phyloP scores from a whole-genome alignment of 176 grass and related monocot species.

The Cymbopogon citratus region DNA sequence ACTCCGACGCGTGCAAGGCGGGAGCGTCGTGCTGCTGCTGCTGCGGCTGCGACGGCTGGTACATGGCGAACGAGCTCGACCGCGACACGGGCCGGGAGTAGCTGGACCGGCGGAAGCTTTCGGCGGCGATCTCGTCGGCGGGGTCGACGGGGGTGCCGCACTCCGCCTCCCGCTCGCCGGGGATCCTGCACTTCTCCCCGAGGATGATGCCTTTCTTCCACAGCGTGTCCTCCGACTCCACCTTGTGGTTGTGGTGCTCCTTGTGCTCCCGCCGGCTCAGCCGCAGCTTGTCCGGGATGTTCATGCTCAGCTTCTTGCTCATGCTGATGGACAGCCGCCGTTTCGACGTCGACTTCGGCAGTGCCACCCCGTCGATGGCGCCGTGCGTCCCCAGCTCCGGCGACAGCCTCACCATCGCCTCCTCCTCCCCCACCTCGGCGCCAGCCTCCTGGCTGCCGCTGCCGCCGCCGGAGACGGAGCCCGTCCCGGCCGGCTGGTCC shows the following conservation, averaged over 20 bases:
- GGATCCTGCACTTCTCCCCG: slow-evolving; percentile 71
- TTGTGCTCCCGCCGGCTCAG: slow-evolving; percentile 53
- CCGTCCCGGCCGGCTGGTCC: neutral
- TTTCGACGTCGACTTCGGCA: slow-evolving; percentile 39
- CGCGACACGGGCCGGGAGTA: slow-evolving; percentile 55
- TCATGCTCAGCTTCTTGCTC: slow-evolving; percentile 42
- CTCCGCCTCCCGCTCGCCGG: slow-evolving; percentile 64
- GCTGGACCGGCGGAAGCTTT: slow-evolving; percentile 38
- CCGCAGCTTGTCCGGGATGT: slow-evolving; percentile 64
- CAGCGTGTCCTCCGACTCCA: slow-evolving; percentile 54
- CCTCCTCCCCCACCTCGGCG: neutral
- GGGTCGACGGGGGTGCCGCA: slow-evolving; percentile 10
- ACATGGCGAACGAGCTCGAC: slow-evolving; percentile 49
- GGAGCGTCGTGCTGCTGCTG: slow-evolving; percentile 23
- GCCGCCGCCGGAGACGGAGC: slow-evolving; percentile 6
- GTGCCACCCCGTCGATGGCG: slow-evolving; percentile 37
- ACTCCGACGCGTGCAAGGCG: neutral
- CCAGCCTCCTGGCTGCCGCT: neutral
- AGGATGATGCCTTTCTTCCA: slow-evolving; percentile 96
- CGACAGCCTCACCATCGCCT: slow-evolving; percentile 41
- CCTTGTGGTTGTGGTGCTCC: slow-evolving; percentile 20
- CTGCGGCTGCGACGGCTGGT: neutral
- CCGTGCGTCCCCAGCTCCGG: slow-evolving; percentile 64
- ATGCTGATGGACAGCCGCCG: slow-evolving; percentile 53
- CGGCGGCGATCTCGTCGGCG: neutral